Conservation (phyloP, 129 eudicot species). For the sunflower (Helianthus annuus) region HanXRQr2.0-SUNRISE NC_035444.2:18167385-18167884, state of each 20-base stretch:
- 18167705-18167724: too few relatives aligned
- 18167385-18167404: background rate
- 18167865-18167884: too few relatives aligned
- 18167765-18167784: too few relatives aligned
- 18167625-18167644: slow-evolving; percentile 25
- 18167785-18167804: too few relatives aligned
- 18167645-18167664: background rate
- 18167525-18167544: slow-evolving; percentile 33
- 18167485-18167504: slow-evolving; percentile 44
- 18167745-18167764: too few relatives aligned
- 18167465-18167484: slow-evolving; percentile 45
- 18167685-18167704: too few relatives aligned
- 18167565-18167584: slow-evolving; percentile 42
- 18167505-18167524: slow-evolving; percentile 43
- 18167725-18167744: too few relatives aligned
- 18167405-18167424: too few relatives aligned
- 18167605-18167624: slow-evolving; percentile 28
- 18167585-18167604: slow-evolving; percentile 29
- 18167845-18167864: too few relatives aligned
- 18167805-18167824: too few relatives aligned
- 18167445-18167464: slow-evolving; percentile 26
- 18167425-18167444: background rate
- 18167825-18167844: too few relatives aligned
- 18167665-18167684: too few relatives aligned
- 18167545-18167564: slow-evolving; percentile 36